Evolutionary conservation across 352 stramenopile genomes (phyloP), one percentile per base, ranked within the genome.

Genomic region (Aphanomyces invadans): DNA sequence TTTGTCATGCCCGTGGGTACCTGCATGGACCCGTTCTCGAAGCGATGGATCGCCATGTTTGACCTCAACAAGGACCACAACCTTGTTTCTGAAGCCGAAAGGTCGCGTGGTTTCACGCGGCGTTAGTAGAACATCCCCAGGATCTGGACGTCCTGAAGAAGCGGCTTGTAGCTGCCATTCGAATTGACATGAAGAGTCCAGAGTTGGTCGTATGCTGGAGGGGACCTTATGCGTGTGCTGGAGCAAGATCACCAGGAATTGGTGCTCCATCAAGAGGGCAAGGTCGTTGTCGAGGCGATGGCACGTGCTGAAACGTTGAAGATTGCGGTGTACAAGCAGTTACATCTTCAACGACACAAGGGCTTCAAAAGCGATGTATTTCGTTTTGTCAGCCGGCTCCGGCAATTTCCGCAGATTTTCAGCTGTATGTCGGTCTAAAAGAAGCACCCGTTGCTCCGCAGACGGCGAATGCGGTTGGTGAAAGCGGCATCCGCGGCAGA

Each of bases 121-220:
- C 56, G 10, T 29, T 64, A 11, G 42, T 33, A 53, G 56, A 64
- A 64, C 28, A 55, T 15, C 36, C 25, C 4, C 33, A 36, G 32
- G 36, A 64, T 32, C 32, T 64, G 4, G 29, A 64, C 26, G 56
- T 64, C 36, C 21, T 64, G 25, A 64, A 64, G 33, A 49, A 33
- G 42, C 56, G 56, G 10, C 33, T 64, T 55, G 32, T 23, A 15
- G 19, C 7, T 53, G 25, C 33, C n/a, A 54, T 64, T 12, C 56
- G 56, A 56, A 56, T 64, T 25, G 56, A 64, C 21, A 54, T 32
- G 36, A 64, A 64, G 56, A 64, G 36, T 64, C 56, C 4, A 7
- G 56, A 11, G 33, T 64, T 21, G 56, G 56, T 4, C 36, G 56
- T 33, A 64, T 64, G 56, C 42, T 54, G 5, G 56, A 64, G n/a